Evolutionary conservation across 2,329 filamentous ascomycete species (phyloP), one percentile per base, ranked within the genome.

Genomic region (Bipolaris oryzae): DNA sequence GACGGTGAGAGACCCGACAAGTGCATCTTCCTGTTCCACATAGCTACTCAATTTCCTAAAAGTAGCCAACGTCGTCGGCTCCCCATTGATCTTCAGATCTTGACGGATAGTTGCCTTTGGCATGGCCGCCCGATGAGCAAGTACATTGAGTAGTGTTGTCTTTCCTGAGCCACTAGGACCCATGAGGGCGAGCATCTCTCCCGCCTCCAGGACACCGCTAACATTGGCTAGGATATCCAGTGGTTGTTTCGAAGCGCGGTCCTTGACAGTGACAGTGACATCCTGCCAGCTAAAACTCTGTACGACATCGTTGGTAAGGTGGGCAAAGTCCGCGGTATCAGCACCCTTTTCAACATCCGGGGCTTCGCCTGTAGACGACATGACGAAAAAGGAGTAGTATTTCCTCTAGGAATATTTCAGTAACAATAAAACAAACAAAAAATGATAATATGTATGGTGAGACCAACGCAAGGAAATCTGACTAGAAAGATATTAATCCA

Each of bases 1-100:
- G 7, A 94, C 90, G 0, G 91, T 96, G 62, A 96, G 79, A 0
- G 89, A 89, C 4, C 91, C 92, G 48, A 94, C 89, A 11, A 96
- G 81, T 1, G 90, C 88, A 79, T 96, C 92, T 63, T 96, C 91
- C 74, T 96, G 92, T 78, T 96, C 92, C 20, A 96, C 92, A 70
- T 92, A 96, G 44, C 86, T 86, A 52, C 85, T 89, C 47, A 94
- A 81, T 45, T 84, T 81, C 16, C 86, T 85, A 64, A 94, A 89
- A 0, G 79, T 78, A 7, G 79, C 73, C 7, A 80, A 75, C 1
- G 85, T 81, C 3, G 86, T 77, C 3, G 76, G 68, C 2, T 70
- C 72, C 28, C 89, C 89, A 73, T 95, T 92, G 63, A 91, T 81
- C 53, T 84, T 80, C 13, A 87, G 79, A 3, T 79, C 73, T 15